Base-by-base conservation (phyloP, 2,329 filamentous ascomycete species). In the Davidsoniella neocaledoniae region DNA sequence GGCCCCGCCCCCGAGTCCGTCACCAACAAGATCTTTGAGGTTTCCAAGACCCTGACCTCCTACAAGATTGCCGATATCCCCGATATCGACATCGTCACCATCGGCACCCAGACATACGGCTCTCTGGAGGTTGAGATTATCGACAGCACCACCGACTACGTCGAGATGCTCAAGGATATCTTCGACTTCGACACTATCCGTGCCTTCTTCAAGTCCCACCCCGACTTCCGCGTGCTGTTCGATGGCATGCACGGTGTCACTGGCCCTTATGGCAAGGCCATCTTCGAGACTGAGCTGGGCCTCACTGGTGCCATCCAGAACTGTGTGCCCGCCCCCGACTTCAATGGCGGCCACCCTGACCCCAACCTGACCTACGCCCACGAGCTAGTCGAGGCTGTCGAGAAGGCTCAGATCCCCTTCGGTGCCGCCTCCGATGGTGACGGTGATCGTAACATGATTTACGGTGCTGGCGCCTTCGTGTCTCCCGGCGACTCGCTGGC, bases 381-480 rank as follows among this genome's bases (percentile, higher is more conserved):
- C 68, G 90, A 86, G 49, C 76, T 98, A 40, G 91, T 98, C 53
- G 86, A 94, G 61, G 84, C 80, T 54, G 91, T 98, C 40, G 87
- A 98, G 67, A 85, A 85, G 71, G 80, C 86, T 60, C 77, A 79
- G 53, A 87, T 98, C 56, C 91, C 93, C 62, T 98, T 98, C 60
- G 91, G 91, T 61, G 91, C 91, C 53, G 91, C 91, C 44, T 94
- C 86, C 56, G 91, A 98, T 58, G 91, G 91, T 58, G 91, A 98
- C 60, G 91, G 91, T 60, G 91, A 98, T 72, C 85, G 91, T 59
- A 98, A 98, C 79, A 98, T 98, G 91, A 98, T 98, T 63, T 98
- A 98, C 68, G 91, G 91, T 55, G 88, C 90, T 57, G 90, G 93
- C 61, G 80, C 83, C 42, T 98, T 98, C 62, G 91, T 98, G 54